A percentile compares a stretch with the other conserved stretches of the same genome.
Conservation (phyloP, 345 rosid genomes). For the Dovyalis caffra region DNA sequence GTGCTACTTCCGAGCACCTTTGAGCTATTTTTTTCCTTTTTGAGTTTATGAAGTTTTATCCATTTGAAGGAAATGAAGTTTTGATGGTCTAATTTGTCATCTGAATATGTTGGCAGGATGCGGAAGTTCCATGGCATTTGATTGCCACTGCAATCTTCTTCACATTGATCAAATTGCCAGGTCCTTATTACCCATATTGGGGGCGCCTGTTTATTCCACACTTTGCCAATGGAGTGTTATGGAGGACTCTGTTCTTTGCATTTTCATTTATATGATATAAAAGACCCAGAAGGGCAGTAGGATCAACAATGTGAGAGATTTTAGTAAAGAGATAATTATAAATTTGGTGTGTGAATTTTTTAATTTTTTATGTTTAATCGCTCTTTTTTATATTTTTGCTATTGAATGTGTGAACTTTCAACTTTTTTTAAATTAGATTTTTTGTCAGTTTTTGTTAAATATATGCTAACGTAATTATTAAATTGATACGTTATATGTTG, state of each 20-base stretch:
- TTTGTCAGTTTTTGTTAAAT: too few relatives aligned
- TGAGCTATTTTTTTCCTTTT: neutral
- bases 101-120: constrained; percentile 52
- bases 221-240: constrained; percentile 73
- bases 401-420: too few relatives aligned
- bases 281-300: constrained; percentile 38
- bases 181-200: constrained; percentile 89
- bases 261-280: constrained; percentile 46
- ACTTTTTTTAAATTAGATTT: too few relatives aligned
- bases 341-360: too few relatives aligned
- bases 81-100: neutral
- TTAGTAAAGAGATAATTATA: too few relatives aligned
- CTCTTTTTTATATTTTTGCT: too few relatives aligned
- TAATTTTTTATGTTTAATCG: too few relatives aligned
- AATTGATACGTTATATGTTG: too few relatives aligned
- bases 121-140: constrained; percentile 90
- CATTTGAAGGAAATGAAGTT: neutral
- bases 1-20: neutral
- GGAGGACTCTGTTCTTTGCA: constrained; percentile 61
- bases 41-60: neutral
- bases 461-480: too few relatives aligned
- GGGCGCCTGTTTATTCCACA: constrained; percentile 80
- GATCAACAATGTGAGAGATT: neutral
- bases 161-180: constrained; percentile 64
- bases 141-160: constrained; percentile 58